Conservation (phyloP, 805 yeast species). For the Metschnikowia similis region DNA sequence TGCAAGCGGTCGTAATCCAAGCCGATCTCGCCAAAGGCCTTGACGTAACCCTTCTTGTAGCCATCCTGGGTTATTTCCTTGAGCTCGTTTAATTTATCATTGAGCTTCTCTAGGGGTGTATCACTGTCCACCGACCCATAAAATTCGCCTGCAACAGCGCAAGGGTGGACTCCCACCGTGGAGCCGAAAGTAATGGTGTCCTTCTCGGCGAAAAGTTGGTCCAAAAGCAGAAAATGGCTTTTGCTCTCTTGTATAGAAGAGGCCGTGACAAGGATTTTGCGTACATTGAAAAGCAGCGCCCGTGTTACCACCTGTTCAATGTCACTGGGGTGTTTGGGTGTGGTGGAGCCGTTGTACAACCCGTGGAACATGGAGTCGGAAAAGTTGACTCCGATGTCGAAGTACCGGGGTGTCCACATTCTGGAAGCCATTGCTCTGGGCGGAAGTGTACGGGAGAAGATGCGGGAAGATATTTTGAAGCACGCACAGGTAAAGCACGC, state of each 20-base stretch:
- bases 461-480: not conserved
- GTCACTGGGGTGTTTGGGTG: constrained; percentile 62
- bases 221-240: constrained; percentile 56
- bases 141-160: constrained; percentile 57
- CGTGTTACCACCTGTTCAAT: constrained; percentile 58
- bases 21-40: constrained; percentile 94
- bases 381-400: constrained; percentile 62
- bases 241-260: constrained; percentile 66
- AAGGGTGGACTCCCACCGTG: constrained; percentile 96
- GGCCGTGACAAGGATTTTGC: constrained; percentile 76
- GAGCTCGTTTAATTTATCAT: constrained; percentile 45
- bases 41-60: constrained; percentile 47
- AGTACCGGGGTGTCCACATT: constrained; percentile 39
- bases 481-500: not conserved
- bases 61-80: constrained; percentile 49
- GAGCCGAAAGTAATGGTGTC: constrained; percentile 33
- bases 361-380: constrained; percentile 91
- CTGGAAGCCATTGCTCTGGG: not conserved
- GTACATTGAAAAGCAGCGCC: constrained; percentile 63
- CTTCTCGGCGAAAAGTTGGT: constrained; percentile 5
- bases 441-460: not conserved
- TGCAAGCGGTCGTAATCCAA: constrained; percentile 88
- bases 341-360: constrained; percentile 56
- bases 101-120: constrained; percentile 28
- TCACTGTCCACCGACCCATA: constrained; percentile 33